These are phyloP conservation scores for Daldinia decipiens DNA, from an alignment of 495 filamentous ascomycete species.

Conservation along the genomic window DNA sequence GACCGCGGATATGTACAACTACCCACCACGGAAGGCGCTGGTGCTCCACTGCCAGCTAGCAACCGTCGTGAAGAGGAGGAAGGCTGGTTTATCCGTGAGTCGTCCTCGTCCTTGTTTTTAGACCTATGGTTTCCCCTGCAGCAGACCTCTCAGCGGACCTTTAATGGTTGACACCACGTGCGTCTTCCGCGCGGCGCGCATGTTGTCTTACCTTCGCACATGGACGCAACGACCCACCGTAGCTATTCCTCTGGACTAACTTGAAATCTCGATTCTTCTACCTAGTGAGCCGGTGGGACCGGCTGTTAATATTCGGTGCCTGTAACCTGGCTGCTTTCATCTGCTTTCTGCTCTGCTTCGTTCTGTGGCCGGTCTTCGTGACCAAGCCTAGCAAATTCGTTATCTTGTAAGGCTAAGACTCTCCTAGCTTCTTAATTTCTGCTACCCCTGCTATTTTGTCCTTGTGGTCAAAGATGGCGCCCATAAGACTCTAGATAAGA, in stretches of 20 bases:
- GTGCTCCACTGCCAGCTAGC: constrained; percentile 86
- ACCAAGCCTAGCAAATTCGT: constrained; percentile 92
- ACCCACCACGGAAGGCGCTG: constrained; percentile 83
- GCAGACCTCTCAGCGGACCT: constrained; percentile 42
- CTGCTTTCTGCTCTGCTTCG: constrained; percentile 93
- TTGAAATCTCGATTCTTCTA: constrained; percentile 34
- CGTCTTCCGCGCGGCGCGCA: constrained; percentile 51
- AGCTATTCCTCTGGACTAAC: constrained; percentile 47
- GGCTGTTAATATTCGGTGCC: constrained; percentile 87
- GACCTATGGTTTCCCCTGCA: constrained; percentile 43
- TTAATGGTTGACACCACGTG: constrained; percentile 50
- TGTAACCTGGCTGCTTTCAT: constrained; percentile 91
- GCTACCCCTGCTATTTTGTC: constrained; percentile 28
- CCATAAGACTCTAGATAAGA: constrained; percentile 25
- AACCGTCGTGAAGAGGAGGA: constrained; percentile 93
- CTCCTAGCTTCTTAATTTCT: constrained; percentile 31
- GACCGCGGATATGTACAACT: constrained; percentile 90
- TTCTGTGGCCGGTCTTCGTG: constrained; percentile 81
- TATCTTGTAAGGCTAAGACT: constrained; percentile 79
- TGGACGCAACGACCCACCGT: constrained; percentile 45
- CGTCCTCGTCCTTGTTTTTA: constrained; percentile 37
- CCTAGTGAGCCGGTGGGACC: constrained; percentile 96
- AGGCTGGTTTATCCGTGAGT: constrained; percentile 96
- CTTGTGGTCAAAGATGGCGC: constrained; percentile 33
- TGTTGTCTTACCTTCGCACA: constrained; percentile 53